Evolutionary conservation across 1,139 yeast species (phyloP).

Genomic region (Saccharomyces pastorianus): DNA sequence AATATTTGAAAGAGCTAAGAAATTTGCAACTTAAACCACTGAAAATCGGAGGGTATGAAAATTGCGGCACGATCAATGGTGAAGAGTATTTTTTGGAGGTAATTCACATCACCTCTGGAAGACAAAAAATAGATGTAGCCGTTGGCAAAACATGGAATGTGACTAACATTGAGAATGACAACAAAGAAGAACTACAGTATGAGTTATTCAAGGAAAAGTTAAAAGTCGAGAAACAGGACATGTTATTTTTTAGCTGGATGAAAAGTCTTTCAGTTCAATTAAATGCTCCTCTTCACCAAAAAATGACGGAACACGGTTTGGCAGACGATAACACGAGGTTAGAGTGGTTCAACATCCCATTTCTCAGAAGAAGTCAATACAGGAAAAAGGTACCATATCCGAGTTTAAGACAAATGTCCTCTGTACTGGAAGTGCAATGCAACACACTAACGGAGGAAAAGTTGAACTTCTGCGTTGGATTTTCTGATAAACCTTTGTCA

Average conservation of each 20-base stretch:
- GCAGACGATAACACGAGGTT: neutral
- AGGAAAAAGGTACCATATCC: neutral
- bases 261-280: neutral
- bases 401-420: neutral
- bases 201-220: neutral
- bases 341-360: neutral
- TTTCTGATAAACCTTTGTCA: neutral
- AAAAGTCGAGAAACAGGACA: neutral
- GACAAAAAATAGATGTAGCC: neutral
- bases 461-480: neutral
- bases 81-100: neutral
- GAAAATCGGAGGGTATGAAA: neutral
- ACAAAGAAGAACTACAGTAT: neutral
- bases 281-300: neutral
- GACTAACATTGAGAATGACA: neutral
- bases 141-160: neutral
- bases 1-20: neutral
- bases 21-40: neutral
- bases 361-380: neutral
- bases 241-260: neutral
- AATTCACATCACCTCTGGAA: neutral
- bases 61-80: neutral
- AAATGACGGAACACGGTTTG: neutral
- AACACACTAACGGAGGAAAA: neutral
- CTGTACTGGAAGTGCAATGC: neutral